phyloP scores from a whole-genome alignment of 192 early-diverging fungal genomes.

The Diversispora epigaea region DNA sequence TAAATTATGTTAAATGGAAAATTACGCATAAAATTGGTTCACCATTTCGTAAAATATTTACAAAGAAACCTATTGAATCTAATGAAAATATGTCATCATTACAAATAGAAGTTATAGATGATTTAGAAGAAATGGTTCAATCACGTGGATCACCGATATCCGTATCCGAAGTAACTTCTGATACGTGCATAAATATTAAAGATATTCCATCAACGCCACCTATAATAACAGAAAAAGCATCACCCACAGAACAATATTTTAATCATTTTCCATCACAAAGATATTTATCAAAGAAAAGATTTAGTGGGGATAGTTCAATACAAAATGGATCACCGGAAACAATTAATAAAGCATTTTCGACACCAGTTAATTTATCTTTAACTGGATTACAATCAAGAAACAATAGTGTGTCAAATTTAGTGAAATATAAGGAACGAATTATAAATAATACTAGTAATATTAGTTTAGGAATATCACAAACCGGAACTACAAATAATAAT shows the following conservation, averaged over 20 bases:
- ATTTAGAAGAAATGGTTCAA: neutral
- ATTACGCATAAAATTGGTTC: slow-evolving; percentile 2
- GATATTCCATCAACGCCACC: neutral
- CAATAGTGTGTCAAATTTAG: neutral
- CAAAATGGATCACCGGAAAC: neutral
- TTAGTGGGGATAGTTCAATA: slow-evolving; percentile 12
- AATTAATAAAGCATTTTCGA: slow-evolving; percentile 11
- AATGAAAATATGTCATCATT: neutral
- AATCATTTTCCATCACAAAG: neutral
- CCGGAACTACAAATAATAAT: neutral
- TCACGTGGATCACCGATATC: neutral
- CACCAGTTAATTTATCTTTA: slow-evolving; percentile 6
- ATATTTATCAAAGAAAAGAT: neutral
- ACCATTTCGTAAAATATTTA: slow-evolving; percentile 12
- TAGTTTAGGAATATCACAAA: neutral
- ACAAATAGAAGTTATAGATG: neutral
- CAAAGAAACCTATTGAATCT: neutral
- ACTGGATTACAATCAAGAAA: slow-evolving; percentile 25
- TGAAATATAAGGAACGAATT: neutral
- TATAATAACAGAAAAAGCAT: neutral
- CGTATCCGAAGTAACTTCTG: neutral
- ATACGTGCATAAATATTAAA: neutral
- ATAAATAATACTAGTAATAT: neutral
- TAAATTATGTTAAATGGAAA: slow-evolving; percentile 1
- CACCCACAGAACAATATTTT: slow-evolving; percentile 4